phyloP scores from a whole-genome alignment of 192 early-diverging fungal genomes.

The Coemansia sp. region DNA sequence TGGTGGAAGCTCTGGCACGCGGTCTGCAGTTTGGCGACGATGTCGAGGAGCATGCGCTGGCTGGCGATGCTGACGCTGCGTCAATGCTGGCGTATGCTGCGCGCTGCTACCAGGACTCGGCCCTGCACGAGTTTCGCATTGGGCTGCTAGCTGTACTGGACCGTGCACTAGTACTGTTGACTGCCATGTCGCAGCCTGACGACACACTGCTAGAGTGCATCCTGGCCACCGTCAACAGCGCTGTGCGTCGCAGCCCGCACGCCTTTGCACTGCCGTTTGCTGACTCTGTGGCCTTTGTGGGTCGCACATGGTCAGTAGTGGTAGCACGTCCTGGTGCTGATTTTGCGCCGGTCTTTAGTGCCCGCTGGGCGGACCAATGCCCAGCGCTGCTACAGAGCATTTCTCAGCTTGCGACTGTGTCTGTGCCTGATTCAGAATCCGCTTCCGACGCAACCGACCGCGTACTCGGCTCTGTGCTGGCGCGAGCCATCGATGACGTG shows the following conservation, averaged over 20 bases:
- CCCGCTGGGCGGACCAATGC: constrained; percentile 47
- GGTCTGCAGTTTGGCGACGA: constrained; percentile 51
- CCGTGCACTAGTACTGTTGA: constrained; percentile 9
- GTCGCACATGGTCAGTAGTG: constrained; percentile 19
- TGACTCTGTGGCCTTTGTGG: constrained; percentile 21
- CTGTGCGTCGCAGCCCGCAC: constrained; percentile 40
- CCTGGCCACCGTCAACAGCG: constrained; percentile 31
- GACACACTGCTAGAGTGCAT: constrained; percentile 32
- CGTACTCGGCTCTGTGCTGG: constrained; percentile 29
- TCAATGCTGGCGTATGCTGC: constrained; percentile 18
- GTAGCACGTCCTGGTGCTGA: constrained; percentile 11
- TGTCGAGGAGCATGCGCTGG: constrained; percentile 42
- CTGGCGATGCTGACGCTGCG: constrained; percentile 24
- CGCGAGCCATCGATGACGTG: constrained; percentile 30
- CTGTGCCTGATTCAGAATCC: constrained; percentile 2
- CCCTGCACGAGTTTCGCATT: constrained; percentile 25
- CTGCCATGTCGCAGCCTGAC: constrained; percentile 15
- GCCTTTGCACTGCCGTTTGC: constrained; percentile 30
- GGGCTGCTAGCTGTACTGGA: constrained; percentile 15
- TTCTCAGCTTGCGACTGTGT: constrained; percentile 36
- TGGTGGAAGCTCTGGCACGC: constrained; percentile 37
- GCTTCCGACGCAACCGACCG: constrained; percentile 15
- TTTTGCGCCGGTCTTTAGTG: constrained; percentile 3
- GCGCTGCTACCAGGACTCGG: constrained; percentile 28
- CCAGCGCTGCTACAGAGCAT: constrained; percentile 41